phyloP scores from a whole-genome alignment of 2,329 filamentous ascomycete species.

The Aspergillus neotritici region DNA sequence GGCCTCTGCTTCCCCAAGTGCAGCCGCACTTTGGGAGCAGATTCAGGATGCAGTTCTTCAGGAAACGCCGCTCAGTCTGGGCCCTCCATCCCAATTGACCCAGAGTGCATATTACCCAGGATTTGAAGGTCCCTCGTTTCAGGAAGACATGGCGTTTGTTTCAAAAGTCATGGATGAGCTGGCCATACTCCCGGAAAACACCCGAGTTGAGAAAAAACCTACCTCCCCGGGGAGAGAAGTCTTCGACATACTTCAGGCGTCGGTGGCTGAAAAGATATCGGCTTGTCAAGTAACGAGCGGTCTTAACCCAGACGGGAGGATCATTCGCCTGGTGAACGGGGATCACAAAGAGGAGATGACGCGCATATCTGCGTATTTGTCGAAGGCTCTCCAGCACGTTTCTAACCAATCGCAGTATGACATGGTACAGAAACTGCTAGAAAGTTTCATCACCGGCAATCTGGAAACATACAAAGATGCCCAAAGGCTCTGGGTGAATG shows the following conservation, averaged over 20 bases:
- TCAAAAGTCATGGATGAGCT: conserved; percentile 45
- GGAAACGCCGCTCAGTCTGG: conserved; percentile 25
- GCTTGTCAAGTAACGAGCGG: not conserved
- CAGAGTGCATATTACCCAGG: conserved; percentile 31
- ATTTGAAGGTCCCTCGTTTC: conserved; percentile 31
- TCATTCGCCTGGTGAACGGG: conserved; percentile 4
- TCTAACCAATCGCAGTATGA: conserved; percentile 1
- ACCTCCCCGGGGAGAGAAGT: conserved; percentile 38
- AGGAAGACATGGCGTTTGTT: conserved; percentile 40
- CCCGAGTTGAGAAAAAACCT: conserved; percentile 42
- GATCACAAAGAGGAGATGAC: conserved; percentile 11
- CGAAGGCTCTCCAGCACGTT: conserved; percentile 1
- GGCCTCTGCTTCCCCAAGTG: not conserved
- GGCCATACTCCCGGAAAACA: conserved; percentile 43
- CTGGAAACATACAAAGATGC: conserved; percentile 47
- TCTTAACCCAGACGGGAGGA: not conserved
- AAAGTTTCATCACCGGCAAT: conserved; percentile 44
- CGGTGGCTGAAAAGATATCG: not conserved
- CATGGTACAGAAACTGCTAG: conserved; percentile 4
- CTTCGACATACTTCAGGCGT: conserved; percentile 38
- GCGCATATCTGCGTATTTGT: conserved; percentile 1
- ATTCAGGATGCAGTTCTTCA: conserved; percentile 11
- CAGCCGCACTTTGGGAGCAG: not conserved
- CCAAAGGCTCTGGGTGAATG: conserved; percentile 50
- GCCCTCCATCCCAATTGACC: conserved; percentile 46